Base-by-base conservation (phyloP, 169 alveolate genomes). In the Babesia gibsoni region DNA sequence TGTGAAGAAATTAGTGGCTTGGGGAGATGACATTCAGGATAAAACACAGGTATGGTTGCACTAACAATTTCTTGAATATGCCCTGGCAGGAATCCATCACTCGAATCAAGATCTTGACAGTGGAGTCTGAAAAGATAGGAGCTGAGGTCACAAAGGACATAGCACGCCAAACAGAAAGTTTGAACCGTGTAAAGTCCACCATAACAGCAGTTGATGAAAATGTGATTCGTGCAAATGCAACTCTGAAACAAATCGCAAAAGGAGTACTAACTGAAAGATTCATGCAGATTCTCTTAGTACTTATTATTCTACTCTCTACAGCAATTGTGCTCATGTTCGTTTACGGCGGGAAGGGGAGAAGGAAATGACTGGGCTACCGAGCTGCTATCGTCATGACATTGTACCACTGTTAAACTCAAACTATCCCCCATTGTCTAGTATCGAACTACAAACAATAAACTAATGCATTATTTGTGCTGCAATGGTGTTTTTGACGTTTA, bases 101-200 rank as follows among this genome's bases (percentile, higher is more conserved):
- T 30, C 49, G 82, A 22, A 78, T 78, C 69, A 83, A 88, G 58
- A 84, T 82, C 16, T 73, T 96, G 9, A 97, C 98, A 2, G 89
- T 90, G n/a, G 96, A 94, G 61, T 84, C 96, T 49, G 99, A 95
- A 53, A 92, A 94, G 66, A 90, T 96, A 42, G 98, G 97, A 2
- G 94, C 90, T 33, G 99, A 97, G 37, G 95, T 97, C 16, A 83
- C 92, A 39, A 93, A 95, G 83, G 95, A 95, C 58, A 83, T 97
- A 42, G 99, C 96, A 78, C 68, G 66, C 37, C 87, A 78, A 54
- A 67, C 67, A 14, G 87, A 78, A 48, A 78, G 65, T 30, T 33
- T 78, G 3, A 57, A 67, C 27, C 61, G 82, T 18, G 75, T 78
- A 27, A 45, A 56, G 32, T 27, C 27, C 12, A 78, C 81, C n/a